Evolutionary conservation across 176 grass and related monocot species (phyloP), one percentile per base, ranked within the genome.

Genomic region (Paspalum vaginatum): DNA sequence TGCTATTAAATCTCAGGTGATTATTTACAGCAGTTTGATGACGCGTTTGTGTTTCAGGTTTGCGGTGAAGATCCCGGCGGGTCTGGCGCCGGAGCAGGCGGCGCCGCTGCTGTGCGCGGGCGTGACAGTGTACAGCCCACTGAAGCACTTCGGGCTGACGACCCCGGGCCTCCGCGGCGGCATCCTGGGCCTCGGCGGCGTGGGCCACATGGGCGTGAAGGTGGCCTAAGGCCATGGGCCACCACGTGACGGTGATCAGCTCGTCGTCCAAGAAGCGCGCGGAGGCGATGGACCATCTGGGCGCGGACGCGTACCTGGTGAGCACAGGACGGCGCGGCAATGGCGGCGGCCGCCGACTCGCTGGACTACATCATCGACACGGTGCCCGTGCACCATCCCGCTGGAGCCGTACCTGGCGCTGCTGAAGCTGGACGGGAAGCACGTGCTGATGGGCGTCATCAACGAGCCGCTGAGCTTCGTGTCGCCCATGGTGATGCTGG

Each of bases 341-440:
- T 99, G 88, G 90, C 49, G 2, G 68, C 92, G 8, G 87, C 76
- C 9, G 73, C 45, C 11, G 90, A 93, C 79, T 86, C 83, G 10
- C 81, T 99, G 12, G 96, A 99, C 80, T 99, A 99, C 88, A 93
- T 99, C 82, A 93, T 99, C 81, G 88, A 99, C 89, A 99, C 96
- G 4, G 85, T 99, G 51, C 96, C 96, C 14, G 96, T 25, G 22
- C 77, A 88, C 32, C 96, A 99, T n/a, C 79, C 92, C 96, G 9
- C 61, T 99, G 41, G 96, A 91, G 50, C 96, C 92, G 0, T 99
- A 93, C 88, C 92, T 99, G 21, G 58, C 90, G 44, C 75, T 99
- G 76, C 96, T 99, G 18, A 91, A 85, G 68, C 22, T 99, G 60
- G 88, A 95, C 70, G 96, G 96, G 8, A 99, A 91, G 84, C 75